Conservation (phyloP, 1,139 yeast species). For the Candida labiduridarum region DNA sequence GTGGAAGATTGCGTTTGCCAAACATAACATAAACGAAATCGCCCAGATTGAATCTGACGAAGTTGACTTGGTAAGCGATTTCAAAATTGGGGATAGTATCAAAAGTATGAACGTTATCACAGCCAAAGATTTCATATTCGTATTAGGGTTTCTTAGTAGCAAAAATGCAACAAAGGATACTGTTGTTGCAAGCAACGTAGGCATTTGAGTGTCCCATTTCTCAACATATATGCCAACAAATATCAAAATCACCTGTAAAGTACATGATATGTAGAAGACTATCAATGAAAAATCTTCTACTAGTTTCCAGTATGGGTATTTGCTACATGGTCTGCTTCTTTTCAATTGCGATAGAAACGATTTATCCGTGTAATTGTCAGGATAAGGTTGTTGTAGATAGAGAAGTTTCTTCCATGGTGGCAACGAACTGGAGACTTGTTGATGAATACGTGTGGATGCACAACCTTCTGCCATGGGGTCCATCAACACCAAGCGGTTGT, state of each 20-base stretch:
- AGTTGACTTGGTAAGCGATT: constrained; percentile 85
- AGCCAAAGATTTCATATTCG: constrained; percentile 57
- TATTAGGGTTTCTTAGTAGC: neutral
- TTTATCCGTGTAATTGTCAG: constrained; percentile 86
- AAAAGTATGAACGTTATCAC: constrained; percentile 71
- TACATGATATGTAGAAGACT: constrained; percentile 63
- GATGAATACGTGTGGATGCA: neutral
- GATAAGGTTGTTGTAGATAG: constrained; percentile 86
- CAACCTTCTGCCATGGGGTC: neutral
- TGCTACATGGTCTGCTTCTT: constrained; percentile 73
- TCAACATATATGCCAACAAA: constrained; percentile 59
- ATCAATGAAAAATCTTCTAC: constrained; percentile 71
- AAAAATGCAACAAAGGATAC: constrained; percentile 31
- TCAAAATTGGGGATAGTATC: constrained; percentile 84
- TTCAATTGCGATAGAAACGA: constrained; percentile 79
- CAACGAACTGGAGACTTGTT: neutral
- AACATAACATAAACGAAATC: constrained; percentile 72
- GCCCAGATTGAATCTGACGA: constrained; percentile 97
- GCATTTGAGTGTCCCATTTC: constrained; percentile 47
- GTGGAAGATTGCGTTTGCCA: constrained; percentile 67
- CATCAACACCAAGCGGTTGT: neutral
- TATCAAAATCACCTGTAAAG: constrained; percentile 60
- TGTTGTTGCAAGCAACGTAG: constrained; percentile 29
- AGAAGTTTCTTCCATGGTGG: constrained; percentile 75
- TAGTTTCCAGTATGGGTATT: constrained; percentile 64